Conservation (phyloP, 306 rosid species). For the Glycine latifolia region DNA sequence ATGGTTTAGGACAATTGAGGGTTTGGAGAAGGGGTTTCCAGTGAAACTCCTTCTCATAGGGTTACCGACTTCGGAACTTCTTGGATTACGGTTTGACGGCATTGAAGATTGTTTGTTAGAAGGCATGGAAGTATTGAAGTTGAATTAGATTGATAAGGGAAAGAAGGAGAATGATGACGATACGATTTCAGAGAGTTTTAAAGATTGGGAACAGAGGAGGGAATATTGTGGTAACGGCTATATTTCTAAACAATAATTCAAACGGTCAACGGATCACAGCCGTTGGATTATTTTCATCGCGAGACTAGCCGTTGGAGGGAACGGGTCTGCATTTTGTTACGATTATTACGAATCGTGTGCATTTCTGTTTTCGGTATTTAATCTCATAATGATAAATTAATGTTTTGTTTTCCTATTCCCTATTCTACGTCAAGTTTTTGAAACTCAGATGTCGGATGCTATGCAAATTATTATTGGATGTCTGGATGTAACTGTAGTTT, state of each 20-base stretch:
- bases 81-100: constrained; percentile 57
- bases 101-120: constrained; percentile 59
- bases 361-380: background rate
- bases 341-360: too few species aligned
- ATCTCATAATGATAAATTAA: background rate
- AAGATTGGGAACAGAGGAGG: background rate
- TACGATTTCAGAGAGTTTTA: constrained; percentile 39
- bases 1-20: constrained; percentile 57
- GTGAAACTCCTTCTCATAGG: constrained; percentile 74
- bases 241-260: constrained; percentile 46
- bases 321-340: too few species aligned
- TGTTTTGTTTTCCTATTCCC: background rate
- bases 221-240: constrained; percentile 64
- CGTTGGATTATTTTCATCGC: constrained; percentile 51
- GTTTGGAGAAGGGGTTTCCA: constrained; percentile 75
- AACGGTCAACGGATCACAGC: constrained; percentile 45
- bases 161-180: background rate
- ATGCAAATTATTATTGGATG: background rate
- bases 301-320: constrained; percentile 54
- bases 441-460: background rate
- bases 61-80: constrained; percentile 69
- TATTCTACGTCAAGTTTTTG: background rate
- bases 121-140: constrained; percentile 49
- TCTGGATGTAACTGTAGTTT: too few species aligned
- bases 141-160: background rate